Conservation (phyloP, 768 basidiomycete species). For the Trametes coccinea region DNA sequence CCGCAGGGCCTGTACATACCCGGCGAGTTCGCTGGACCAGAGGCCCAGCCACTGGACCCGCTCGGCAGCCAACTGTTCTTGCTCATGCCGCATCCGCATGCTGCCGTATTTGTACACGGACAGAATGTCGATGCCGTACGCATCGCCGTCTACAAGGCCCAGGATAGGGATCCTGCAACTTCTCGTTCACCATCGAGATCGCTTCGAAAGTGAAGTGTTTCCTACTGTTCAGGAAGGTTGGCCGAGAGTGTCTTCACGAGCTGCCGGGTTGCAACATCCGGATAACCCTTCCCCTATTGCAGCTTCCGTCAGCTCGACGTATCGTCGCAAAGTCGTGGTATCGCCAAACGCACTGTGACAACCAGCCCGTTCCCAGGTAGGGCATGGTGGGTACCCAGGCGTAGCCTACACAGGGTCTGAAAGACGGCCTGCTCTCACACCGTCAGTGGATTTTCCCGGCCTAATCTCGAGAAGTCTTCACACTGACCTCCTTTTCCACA, state of each 20-base stretch:
- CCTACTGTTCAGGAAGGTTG: constrained; percentile 61
- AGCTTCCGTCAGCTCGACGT: background rate
- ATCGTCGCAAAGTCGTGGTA: no score
- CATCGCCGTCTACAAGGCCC: constrained; percentile 86
- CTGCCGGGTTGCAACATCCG: constrained; percentile 88
- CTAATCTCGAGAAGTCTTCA: background rate
- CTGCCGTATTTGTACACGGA: constrained; percentile 88
- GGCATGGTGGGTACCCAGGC: constrained; percentile 48
- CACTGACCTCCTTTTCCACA: constrained; percentile 87
- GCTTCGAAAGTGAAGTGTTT: background rate
- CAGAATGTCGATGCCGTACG: constrained; percentile 90
- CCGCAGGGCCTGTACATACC: constrained; percentile 43
- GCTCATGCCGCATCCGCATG: constrained; percentile 66
- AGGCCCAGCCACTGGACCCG: constrained; percentile 84
- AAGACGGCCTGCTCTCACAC: constrained; percentile 76
- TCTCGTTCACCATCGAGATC: background rate
- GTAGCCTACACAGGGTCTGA: constrained; percentile 71
- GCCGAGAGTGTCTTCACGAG: constrained; percentile 73
- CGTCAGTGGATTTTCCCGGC: background rate
- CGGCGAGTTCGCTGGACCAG: constrained; percentile 61
- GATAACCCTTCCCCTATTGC: constrained; percentile 91
- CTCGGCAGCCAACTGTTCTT: constrained; percentile 60
- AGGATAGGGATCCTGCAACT: constrained; percentile 69
- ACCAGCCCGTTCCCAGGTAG: constrained; percentile 69
- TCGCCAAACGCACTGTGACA: constrained; percentile 58